phyloP scores from a whole-genome alignment of 2,329 filamentous ascomycete genomes.

The Dactylonectria macrodidyma region DNA sequence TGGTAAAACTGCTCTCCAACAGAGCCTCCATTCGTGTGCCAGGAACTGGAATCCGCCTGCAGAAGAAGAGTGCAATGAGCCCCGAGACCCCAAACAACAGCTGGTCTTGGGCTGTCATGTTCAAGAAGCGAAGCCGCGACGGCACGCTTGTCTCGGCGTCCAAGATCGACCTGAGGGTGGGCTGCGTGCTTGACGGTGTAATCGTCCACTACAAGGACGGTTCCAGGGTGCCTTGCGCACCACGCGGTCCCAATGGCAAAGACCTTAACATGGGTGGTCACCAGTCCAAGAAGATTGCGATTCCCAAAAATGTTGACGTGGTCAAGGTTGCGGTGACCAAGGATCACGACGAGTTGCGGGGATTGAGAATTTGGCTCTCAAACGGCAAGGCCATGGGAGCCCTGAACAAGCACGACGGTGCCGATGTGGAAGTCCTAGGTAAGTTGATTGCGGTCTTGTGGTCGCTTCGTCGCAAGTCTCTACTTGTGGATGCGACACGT shows the following conservation, averaged over 20 bases:
- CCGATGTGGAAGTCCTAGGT: slow-evolving; percentile 22
- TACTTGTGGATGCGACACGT: neutral
- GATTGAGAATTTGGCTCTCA: slow-evolving; percentile 43
- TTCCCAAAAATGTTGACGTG: slow-evolving; percentile 45
- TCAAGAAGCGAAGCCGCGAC: slow-evolving; percentile 48
- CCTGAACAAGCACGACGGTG: slow-evolving; percentile 29
- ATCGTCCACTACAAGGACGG: slow-evolving; percentile 62
- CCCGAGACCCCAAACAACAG: slow-evolving; percentile 35
- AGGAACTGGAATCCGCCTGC: slow-evolving; percentile 54
- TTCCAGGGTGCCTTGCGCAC: slow-evolving; percentile 59
- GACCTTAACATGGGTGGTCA: slow-evolving; percentile 50
- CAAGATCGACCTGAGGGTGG: slow-evolving; percentile 61
- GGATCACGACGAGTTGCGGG: slow-evolving; percentile 25
- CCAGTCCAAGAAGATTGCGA: slow-evolving; percentile 45
- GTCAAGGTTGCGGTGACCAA: slow-evolving; percentile 50
- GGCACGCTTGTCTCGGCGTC: slow-evolving; percentile 55
- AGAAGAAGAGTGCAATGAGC: slow-evolving; percentile 53
- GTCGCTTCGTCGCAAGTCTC: neutral
- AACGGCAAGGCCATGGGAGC: slow-evolving; percentile 42
- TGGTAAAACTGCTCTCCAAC: slow-evolving; percentile 53
- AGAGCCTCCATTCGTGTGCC: slow-evolving; percentile 55
- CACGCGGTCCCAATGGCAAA: slow-evolving; percentile 35
- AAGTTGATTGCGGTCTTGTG: slow-evolving; percentile 21
- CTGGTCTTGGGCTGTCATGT: slow-evolving; percentile 52
- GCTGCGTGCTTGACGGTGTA: slow-evolving; percentile 60